A percentile compares a stretch with the other conserved stretches of the same genome.
These are phyloP conservation scores for Straminergon stramineum DNA, from an alignment of 225 moss, liverwort and hornwort species.

Conservation along the genomic window DNA sequence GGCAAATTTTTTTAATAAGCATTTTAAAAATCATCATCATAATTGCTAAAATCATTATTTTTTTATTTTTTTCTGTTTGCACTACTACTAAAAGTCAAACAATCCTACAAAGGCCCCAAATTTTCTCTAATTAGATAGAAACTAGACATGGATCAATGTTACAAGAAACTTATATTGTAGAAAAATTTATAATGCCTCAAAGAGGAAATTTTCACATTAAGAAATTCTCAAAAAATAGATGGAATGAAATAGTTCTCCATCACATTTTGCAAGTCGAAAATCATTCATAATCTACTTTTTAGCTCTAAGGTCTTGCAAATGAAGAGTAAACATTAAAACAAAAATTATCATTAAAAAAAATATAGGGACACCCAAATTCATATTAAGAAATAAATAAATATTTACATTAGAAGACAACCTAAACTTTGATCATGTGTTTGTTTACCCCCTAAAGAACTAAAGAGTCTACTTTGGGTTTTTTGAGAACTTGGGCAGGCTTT, in stretches of 20 bases:
- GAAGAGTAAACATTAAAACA: neutral
- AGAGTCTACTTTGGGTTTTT: fast-evolving
- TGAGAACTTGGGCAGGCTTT: fast-evolving
- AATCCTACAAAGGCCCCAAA: too few relatives aligned
- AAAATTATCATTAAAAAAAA: neutral
- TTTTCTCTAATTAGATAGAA: neutral
- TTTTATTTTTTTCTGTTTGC: too few relatives aligned
- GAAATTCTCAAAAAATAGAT: fast-evolving
- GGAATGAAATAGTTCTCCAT: fast-evolving
- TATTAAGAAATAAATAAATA: neutral
- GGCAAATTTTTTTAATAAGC: too few relatives aligned
- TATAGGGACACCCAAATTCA: neutral
- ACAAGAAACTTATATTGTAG: neutral
- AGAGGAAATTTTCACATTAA: neutral
- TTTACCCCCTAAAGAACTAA: neutral
- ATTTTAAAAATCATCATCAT: too few relatives aligned
- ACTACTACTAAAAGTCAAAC: too few relatives aligned
- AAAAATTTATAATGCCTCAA: fast-evolving
- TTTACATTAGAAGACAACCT: fast-evolving
- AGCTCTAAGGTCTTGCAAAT: fast-evolving
- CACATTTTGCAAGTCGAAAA: neutral
- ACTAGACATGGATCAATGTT: neutral
- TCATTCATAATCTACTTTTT: neutral
- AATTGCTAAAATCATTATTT: too few relatives aligned
- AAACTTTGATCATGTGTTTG: neutral